Evolutionary conservation across 164 flowering plant species (phyloP).

Genomic region (Macadamia tetraphylla): DNA sequence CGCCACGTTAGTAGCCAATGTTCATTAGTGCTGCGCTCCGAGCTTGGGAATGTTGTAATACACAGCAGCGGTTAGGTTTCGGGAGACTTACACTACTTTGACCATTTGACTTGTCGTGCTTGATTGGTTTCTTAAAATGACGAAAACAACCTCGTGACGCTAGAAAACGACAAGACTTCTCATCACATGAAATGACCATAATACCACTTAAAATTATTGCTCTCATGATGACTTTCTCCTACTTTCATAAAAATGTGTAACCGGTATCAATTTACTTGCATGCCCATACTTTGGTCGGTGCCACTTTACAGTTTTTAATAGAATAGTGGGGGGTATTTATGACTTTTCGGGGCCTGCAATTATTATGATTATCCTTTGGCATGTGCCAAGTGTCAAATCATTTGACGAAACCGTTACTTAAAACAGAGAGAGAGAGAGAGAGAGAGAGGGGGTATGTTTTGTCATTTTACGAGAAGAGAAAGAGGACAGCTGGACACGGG

Average conservation of each 20-base stretch:
- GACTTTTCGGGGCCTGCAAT: neutral
- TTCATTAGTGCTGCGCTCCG: conserved; percentile 29
- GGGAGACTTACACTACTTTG: neutral
- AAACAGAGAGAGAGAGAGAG: too few species aligned
- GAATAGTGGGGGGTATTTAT: neutral
- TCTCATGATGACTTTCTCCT: too few species aligned
- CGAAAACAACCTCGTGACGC: neutral
- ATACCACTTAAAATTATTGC: neutral
- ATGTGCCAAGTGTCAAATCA: too few species aligned
- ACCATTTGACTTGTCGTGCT: conserved; percentile 11
- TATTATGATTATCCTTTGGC: too few species aligned
- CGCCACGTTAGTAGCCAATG: conserved; percentile 33
- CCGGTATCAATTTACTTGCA: too few species aligned
- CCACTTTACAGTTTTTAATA: too few species aligned
- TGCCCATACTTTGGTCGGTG: too few species aligned
- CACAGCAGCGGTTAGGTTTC: conserved; percentile 15
- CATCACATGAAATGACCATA: neutral
- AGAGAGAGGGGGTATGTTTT: too few species aligned
- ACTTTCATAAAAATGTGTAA: too few species aligned
- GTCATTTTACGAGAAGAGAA: too few species aligned
- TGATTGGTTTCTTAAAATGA: neutral
- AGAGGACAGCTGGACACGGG: too few species aligned
- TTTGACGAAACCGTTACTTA: too few species aligned
- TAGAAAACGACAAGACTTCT: neutral
- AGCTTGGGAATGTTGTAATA: conserved; percentile 8